These are phyloP conservation scores for Quercus mongolica DNA, from an alignment of 306 rosid genomes.

Conservation along the genomic window DNA sequence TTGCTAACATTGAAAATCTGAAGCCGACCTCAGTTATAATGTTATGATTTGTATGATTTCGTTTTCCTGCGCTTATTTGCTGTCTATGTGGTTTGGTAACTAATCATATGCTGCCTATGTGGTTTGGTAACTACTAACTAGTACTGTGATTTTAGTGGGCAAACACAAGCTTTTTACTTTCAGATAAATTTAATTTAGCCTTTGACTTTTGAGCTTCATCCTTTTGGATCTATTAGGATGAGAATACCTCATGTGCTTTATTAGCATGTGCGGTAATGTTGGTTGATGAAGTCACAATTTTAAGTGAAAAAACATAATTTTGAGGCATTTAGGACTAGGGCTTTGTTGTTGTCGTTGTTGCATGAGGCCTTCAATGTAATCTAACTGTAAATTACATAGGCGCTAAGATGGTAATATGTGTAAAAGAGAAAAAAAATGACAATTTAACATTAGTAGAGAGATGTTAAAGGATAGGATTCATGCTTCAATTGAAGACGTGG, in stretches of 20 bases:
- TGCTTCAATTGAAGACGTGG: neutral
- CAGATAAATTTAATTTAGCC: neutral
- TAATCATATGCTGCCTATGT: neutral
- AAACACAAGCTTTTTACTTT: neutral
- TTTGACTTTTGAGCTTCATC: neutral
- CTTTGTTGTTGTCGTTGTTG: too few species aligned
- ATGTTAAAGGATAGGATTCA: neutral
- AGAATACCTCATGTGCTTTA: neutral
- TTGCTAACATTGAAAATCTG: neutral
- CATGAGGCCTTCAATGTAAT: neutral
- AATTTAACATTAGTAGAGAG: neutral
- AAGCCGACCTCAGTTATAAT: neutral
- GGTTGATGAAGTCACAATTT: neutral
- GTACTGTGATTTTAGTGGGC: neutral
- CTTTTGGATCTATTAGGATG: neutral
- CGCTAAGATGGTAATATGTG: neutral
- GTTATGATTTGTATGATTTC: neutral
- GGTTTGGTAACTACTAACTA: constrained; percentile 1
- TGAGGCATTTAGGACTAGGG: neutral
- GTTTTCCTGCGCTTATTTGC: neutral
- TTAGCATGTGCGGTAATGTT: neutral
- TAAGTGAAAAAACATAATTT: neutral
- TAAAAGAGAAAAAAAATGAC: neutral
- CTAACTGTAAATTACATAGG: neutral
- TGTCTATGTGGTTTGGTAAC: too few species aligned